phyloP scores from a whole-genome alignment of 495 filamentous ascomycete species.

The Pyronema omphalodes region DNA sequence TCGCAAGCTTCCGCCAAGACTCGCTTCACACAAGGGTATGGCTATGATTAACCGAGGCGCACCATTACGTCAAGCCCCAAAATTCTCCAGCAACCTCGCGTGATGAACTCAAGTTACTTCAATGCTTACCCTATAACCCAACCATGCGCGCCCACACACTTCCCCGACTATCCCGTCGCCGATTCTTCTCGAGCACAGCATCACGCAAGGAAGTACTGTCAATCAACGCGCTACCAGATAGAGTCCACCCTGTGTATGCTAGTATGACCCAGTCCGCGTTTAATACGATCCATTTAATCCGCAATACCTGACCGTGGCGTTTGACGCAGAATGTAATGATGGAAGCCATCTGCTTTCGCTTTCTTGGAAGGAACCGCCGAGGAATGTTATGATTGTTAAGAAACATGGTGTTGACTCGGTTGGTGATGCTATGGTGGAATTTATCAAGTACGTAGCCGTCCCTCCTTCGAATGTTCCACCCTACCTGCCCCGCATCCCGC shows the following conservation, averaged over 20 bases:
- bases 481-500: slow-evolving; percentile 4
- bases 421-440: slow-evolving; percentile 53
- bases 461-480: neutral
- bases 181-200: slow-evolving; percentile 32
- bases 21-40: neutral
- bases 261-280: slow-evolving; percentile 5
- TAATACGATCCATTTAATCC: neutral
- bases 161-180: slow-evolving; percentile 1
- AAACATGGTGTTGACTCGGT: slow-evolving; percentile 60
- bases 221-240: slow-evolving; percentile 33
- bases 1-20: too few relatives aligned
- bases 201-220: slow-evolving; percentile 31
- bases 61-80: neutral
- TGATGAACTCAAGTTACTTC: too few relatives aligned
- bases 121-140: neutral
- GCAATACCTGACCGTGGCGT: neutral
- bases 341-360: slow-evolving; percentile 51
- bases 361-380: slow-evolving; percentile 73
- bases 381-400: slow-evolving; percentile 77
- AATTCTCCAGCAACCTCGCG: neutral
- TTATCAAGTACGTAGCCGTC: slow-evolving; percentile 38
- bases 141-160: neutral
- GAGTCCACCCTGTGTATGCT: slow-evolving; percentile 33
- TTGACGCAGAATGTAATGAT: slow-evolving; percentile 23
- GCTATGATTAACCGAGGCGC: neutral